Evolutionary conservation across 768 basidiomycete genomes (phyloP).

Genomic region (Agrocybe chaxingu): DNA sequence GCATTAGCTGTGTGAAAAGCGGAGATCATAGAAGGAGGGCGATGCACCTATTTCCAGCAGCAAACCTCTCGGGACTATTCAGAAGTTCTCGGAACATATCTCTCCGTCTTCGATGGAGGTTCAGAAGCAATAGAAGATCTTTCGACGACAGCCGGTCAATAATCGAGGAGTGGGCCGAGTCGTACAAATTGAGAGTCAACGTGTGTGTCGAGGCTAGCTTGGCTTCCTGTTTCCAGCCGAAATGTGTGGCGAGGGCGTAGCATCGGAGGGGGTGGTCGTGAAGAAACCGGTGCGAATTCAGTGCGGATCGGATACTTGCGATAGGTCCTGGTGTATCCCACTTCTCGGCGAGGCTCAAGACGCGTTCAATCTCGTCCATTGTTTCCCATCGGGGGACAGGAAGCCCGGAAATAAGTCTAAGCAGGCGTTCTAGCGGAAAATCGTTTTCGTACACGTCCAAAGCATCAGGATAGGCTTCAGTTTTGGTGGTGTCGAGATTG

Average conservation of each 20-base stretch:
- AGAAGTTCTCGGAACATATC: constrained; percentile 48
- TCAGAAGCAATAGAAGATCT: constrained; percentile 50
- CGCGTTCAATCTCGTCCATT: constrained; percentile 49
- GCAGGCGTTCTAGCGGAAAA: constrained; percentile 47
- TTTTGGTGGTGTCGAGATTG: constrained; percentile 1
- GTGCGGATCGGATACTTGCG: constrained; percentile 50
- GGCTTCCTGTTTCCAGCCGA: constrained; percentile 58
- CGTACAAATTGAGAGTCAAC: constrained; percentile 48
- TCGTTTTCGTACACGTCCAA: constrained; percentile 40
- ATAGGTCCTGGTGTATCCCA: constrained; percentile 67
- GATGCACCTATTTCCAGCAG: constrained; percentile 41
- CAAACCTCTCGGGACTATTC: constrained; percentile 60
- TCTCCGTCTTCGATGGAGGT: constrained; percentile 54
- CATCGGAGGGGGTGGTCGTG: constrained; percentile 43
- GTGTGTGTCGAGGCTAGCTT: constrained; percentile 55
- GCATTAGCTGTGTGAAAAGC: constrained; percentile 3
- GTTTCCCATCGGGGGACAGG: constrained; percentile 44
- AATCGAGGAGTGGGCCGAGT: constrained; percentile 35
- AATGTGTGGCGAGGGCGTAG: constrained; percentile 57
- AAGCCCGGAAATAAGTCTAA: constrained; percentile 57
- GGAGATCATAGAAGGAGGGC: constrained; percentile 5
- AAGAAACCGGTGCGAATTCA: constrained; percentile 46
- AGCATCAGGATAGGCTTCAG: constrained; percentile 6
- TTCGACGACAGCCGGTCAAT: constrained; percentile 48
- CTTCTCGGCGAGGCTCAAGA: constrained; percentile 63